These are phyloP conservation scores for Mycena galopus DNA, from an alignment of 768 basidiomycete genomes.

Conservation along the genomic window DNA sequence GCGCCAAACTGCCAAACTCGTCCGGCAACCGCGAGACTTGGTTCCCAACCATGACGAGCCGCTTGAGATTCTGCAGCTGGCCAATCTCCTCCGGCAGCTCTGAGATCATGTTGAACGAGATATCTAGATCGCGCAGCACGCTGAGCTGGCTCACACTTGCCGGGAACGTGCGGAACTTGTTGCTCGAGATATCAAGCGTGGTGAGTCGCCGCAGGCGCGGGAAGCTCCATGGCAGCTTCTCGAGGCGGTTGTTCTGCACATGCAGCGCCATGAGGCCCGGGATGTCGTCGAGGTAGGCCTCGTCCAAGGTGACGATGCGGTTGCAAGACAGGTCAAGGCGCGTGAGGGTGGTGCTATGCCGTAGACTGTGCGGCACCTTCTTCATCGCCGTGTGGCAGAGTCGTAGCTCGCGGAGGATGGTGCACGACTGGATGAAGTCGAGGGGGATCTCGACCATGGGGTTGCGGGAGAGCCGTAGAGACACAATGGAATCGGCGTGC, in stretches of 20 bases:
- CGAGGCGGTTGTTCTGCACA: conserved; percentile 93
- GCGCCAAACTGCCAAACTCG: conserved; percentile 66
- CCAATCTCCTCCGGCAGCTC: conserved; percentile 88
- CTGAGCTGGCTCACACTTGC: conserved; percentile 78
- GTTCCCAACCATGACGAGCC: conserved; percentile 89
- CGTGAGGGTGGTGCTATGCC: conserved; percentile 78
- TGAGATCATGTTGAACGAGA: conserved; percentile 93
- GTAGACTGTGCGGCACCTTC: conserved; percentile 88
- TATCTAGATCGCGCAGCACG: conserved; percentile 86
- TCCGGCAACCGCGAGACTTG: conserved; percentile 79
- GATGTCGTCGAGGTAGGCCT: conserved; percentile 85
- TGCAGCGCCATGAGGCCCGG: conserved; percentile 75
- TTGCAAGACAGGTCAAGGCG: conserved; percentile 93
- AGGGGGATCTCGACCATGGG: conserved; percentile 96
- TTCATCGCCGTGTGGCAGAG: conserved; percentile 95
- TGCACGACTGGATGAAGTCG: conserved; percentile 94
- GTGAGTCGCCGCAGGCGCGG: conserved; percentile 77
- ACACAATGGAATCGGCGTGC: conserved; percentile 86
- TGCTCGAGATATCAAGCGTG: conserved; percentile 94
- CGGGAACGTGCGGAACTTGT: conserved; percentile 87
- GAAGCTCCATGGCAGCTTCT: conserved; percentile 89
- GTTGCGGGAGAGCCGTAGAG: conserved; percentile 91
- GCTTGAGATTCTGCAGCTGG: conserved; percentile 73
- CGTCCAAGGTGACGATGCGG: conserved; percentile 89
- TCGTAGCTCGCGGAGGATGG: conserved; percentile 84